phyloP scores from a whole-genome alignment of 2,329 filamentous ascomycete genomes.

The Exophiala calicioides region DNA sequence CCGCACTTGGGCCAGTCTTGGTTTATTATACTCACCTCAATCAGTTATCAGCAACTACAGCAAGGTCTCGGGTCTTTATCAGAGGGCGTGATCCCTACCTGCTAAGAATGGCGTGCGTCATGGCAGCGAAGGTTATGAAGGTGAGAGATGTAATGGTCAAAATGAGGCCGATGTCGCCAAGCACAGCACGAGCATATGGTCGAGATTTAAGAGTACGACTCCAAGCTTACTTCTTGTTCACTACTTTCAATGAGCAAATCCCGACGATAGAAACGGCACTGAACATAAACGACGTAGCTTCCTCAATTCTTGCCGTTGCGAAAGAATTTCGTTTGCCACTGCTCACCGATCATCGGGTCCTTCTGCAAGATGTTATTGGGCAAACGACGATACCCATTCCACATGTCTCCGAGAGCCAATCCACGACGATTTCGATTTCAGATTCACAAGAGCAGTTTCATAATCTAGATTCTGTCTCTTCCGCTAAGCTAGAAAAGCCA shows the following conservation, averaged over 20 bases:
- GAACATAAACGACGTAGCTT: slow-evolving; percentile 4
- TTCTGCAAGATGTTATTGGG: too few relatives aligned
- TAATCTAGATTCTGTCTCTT: too few relatives aligned
- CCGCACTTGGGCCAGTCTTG: slow-evolving; percentile 11
- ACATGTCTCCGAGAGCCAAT: not conserved
- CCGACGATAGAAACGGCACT: slow-evolving; percentile 2
- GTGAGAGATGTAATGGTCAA: not conserved
- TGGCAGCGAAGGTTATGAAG: slow-evolving; percentile 5
- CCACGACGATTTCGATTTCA: too few relatives aligned
- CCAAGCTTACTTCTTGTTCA: slow-evolving; percentile 18
- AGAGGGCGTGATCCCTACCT: too few relatives aligned
- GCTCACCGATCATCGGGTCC: too few relatives aligned
- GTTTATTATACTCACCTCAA: too few relatives aligned
- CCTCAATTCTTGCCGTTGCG: slow-evolving; percentile 11
- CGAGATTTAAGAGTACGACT: slow-evolving; percentile 1
- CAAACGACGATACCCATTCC: too few relatives aligned
- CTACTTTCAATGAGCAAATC: slow-evolving; percentile 14
- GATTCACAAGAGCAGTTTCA: too few relatives aligned
- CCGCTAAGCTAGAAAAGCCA: too few relatives aligned
- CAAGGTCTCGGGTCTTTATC: too few relatives aligned
- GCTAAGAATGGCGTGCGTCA: not conserved
- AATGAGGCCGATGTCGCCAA: not conserved
- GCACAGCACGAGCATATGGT: slow-evolving; percentile 2
- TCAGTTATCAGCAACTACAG: too few relatives aligned
- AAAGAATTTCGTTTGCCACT: slow-evolving; percentile 12